These are phyloP conservation scores for Apium graveolens DNA, from an alignment of 129 eudicot genomes.

Conservation along the genomic window DNA sequence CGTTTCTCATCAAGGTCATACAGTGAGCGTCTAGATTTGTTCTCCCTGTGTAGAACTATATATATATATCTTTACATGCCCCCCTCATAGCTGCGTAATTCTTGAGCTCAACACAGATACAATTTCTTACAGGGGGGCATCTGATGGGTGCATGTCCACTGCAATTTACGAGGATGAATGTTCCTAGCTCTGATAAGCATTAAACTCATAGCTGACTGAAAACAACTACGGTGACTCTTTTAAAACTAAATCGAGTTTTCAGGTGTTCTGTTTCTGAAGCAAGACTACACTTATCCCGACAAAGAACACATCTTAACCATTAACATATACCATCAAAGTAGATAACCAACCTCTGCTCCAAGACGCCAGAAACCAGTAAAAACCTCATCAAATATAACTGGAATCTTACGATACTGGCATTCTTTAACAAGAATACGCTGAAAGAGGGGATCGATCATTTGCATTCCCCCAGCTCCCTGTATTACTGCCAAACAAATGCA, in stretches of 20 bases:
- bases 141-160: background rate
- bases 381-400: slow-evolving; percentile 95
- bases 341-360: slow-evolving; percentile 68
- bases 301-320: background rate
- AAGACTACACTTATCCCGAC: background rate
- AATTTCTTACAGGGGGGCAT: background rate
- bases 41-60: background rate
- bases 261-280: background rate
- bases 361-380: slow-evolving; percentile 98
- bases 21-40: background rate
- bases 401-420: slow-evolving; percentile 62
- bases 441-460: slow-evolving; percentile 89
- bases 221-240: background rate
- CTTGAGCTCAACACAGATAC: background rate
- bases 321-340: background rate
- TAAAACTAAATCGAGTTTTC: background rate
- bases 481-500: slow-evolving; percentile 41
- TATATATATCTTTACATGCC: background rate
- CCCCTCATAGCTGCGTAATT: background rate
- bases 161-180: background rate
- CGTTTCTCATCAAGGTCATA: background rate
- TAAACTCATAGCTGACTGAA: background rate
- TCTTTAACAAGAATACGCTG: slow-evolving; percentile 76
- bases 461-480: slow-evolving; percentile 98
- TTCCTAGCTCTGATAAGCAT: background rate